phyloP scores from a whole-genome alignment of 495 filamentous ascomycete genomes.

The Sordaria brevicollis region DNA sequence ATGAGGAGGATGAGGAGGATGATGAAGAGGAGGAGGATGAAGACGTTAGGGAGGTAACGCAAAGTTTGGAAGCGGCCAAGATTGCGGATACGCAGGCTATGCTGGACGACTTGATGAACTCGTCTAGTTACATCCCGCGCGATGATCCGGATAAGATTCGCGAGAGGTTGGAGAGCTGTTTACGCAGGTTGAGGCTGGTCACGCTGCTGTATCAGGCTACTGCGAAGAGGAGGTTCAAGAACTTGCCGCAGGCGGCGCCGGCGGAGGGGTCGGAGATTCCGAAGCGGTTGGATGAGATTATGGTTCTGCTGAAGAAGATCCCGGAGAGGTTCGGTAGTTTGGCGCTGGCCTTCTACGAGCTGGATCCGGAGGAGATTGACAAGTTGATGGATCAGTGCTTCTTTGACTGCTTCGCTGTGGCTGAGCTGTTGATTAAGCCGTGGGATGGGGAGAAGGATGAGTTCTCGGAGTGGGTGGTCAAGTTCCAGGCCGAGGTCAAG shows the following conservation, averaged over 20 bases:
- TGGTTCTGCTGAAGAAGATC: slow-evolving; percentile 28
- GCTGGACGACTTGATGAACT: slow-evolving; percentile 47
- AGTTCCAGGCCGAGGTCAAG: slow-evolving; percentile 39
- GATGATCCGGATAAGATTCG: slow-evolving; percentile 45
- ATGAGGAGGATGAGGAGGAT: slow-evolving; percentile 34
- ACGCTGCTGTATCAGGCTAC: slow-evolving; percentile 49
- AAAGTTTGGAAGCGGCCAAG: slow-evolving; percentile 8
- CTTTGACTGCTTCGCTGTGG: slow-evolving; percentile 34
- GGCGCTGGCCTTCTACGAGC: slow-evolving; percentile 38
- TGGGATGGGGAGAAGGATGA: slow-evolving; percentile 37
- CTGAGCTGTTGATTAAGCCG: slow-evolving; percentile 30
- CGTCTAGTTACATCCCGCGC: slow-evolving; percentile 41
- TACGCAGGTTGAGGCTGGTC: slow-evolving; percentile 47
- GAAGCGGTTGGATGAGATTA: slow-evolving; percentile 34
- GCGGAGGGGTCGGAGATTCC: slow-evolving; percentile 14
- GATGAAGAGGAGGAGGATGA: slow-evolving; percentile 23
- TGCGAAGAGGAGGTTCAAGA: slow-evolving; percentile 49
- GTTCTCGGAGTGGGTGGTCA: slow-evolving; percentile 38
- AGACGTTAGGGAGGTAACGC: slow-evolving; percentile 11
- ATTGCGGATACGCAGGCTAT: slow-evolving; percentile 29
- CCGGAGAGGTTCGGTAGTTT: slow-evolving; percentile 32
- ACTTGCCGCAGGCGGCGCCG: slow-evolving; percentile 30
- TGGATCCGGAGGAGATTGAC: slow-evolving; percentile 36
- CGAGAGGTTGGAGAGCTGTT: slow-evolving; percentile 43
- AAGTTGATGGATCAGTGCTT: slow-evolving; percentile 37